Percentiles rank a stretch among this genome's conserved stretches.
Conservation (phyloP, 352 stramenopile species). For the Pythium pyrilobum region DNA sequence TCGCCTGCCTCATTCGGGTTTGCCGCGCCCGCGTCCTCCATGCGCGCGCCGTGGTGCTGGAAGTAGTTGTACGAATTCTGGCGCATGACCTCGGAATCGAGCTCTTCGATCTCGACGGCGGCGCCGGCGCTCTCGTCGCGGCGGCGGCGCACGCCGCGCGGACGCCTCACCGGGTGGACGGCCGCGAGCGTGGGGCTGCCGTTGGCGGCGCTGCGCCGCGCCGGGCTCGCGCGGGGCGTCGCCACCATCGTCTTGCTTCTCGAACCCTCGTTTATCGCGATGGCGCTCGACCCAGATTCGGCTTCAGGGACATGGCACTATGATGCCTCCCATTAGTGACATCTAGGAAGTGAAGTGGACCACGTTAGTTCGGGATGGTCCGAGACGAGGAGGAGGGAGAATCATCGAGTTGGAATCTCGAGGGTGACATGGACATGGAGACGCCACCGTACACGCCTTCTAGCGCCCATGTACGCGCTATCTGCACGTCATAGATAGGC, state of each 20-base stretch:
- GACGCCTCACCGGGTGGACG: conserved; percentile 6
- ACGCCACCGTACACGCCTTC: conserved; percentile 7
- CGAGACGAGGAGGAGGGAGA: too few relatives aligned
- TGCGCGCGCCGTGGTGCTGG: conserved; percentile 24
- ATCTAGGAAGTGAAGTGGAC: too few relatives aligned
- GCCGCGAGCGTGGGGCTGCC: background rate
- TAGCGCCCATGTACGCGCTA: conserved; percentile 13
- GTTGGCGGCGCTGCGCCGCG: too few relatives aligned
- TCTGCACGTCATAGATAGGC: too few relatives aligned
- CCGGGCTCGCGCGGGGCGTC: too few relatives aligned
- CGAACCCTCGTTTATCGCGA: too few relatives aligned
- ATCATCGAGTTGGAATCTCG: too few relatives aligned
- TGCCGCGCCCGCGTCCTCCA: background rate
- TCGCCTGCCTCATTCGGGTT: conserved; percentile 10
- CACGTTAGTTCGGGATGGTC: too few relatives aligned
- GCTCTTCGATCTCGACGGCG: conserved; percentile 51
- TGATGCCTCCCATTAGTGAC: too few relatives aligned
- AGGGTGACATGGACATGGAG: conserved; percentile 1
- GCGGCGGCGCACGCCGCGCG: conserved; percentile 37
- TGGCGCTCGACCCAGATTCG: too few relatives aligned
- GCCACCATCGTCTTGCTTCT: too few relatives aligned
- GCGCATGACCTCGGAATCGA: conserved; percentile 65
- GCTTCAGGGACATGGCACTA: too few relatives aligned
- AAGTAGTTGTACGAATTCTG: conserved; percentile 74
- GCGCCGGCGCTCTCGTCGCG: conserved; percentile 28